Evolutionary conservation across 768 basidiomycete genomes (phyloP).

Genomic region (Psilocybe cubensis): DNA sequence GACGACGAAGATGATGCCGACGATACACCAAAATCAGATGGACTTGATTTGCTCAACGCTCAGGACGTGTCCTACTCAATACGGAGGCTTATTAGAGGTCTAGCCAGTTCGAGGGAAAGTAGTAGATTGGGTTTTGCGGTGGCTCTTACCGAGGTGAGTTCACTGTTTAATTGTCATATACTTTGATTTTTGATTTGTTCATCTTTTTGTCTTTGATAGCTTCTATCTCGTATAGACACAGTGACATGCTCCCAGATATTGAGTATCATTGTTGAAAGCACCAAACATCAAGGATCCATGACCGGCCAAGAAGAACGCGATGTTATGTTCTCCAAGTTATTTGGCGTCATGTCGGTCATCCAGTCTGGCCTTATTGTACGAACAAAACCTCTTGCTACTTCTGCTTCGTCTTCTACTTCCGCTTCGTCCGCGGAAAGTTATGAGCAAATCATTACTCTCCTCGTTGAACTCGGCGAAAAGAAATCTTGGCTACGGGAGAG

Average conservation of each 20-base stretch:
- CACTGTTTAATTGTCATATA: constrained; percentile 1
- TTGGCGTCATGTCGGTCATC: constrained; percentile 85
- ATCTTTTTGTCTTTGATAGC: constrained; percentile 46
- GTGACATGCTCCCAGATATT: constrained; percentile 80
- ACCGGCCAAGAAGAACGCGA: constrained; percentile 94
- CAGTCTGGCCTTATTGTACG: constrained; percentile 84
- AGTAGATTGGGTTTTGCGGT: constrained; percentile 96
- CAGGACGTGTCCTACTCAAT: constrained; percentile 95
- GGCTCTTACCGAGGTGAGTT: constrained; percentile 86
- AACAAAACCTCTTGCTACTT: constrained; percentile 52
- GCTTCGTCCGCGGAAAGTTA: constrained; percentile 65
- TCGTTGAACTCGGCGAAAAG: constrained; percentile 74
- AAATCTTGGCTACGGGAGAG: constrained; percentile 93
- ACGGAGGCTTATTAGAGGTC: constrained; percentile 80
- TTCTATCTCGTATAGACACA: constrained; percentile 77
- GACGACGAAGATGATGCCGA: constrained; percentile 48
- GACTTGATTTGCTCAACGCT: constrained; percentile 72
- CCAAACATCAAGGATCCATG: constrained; percentile 76
- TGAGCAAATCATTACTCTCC: constrained; percentile 55
- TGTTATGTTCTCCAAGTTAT: constrained; percentile 87
- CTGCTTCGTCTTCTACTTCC: constrained; percentile 54
- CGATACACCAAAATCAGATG: constrained; percentile 49
- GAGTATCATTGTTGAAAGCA: constrained; percentile 71
- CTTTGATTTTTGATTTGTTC: background rate
- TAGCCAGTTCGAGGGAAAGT: constrained; percentile 92